phyloP scores from a whole-genome alignment of 306 rosid genomes.

The Medicago lupulina region DNA sequence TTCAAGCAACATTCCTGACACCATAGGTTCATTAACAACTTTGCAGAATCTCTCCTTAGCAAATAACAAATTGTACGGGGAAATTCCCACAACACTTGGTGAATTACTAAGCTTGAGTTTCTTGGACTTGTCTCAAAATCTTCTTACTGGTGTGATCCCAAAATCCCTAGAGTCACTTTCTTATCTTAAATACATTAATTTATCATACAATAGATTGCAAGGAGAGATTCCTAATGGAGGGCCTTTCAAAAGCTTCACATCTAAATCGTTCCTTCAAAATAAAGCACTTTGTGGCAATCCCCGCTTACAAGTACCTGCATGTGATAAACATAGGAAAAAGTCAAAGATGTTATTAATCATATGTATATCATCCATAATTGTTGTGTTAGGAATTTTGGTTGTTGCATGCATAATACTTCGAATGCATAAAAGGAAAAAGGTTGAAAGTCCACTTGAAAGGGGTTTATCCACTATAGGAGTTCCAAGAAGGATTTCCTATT shows the following conservation, averaged over 20 bases:
- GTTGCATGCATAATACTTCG: too few species aligned
- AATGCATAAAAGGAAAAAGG: too few species aligned
- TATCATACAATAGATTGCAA: conserved; percentile 41
- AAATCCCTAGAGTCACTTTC: conserved; percentile 45
- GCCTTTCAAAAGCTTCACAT: conserved; percentile 41
- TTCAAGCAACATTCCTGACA: conserved; percentile 40
- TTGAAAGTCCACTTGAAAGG: too few species aligned
- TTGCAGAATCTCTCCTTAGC: conserved; percentile 40
- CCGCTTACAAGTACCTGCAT: conserved; percentile 38
- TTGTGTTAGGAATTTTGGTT: too few species aligned
- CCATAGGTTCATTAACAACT: conserved; percentile 16
- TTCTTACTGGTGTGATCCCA: conserved; percentile 42
- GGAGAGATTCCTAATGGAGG: conserved; percentile 49
- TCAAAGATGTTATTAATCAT: not conserved
- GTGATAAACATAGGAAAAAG: conserved; percentile 25
- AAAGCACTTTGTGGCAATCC: conserved; percentile 46
- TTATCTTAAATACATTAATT: conserved; percentile 35
- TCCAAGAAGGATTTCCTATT: too few species aligned
- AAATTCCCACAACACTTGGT: conserved; percentile 43
- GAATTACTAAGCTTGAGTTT: conserved; percentile 31
- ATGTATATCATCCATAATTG: too few species aligned
- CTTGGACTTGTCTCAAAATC: conserved; percentile 42
- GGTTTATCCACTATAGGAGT: too few species aligned
- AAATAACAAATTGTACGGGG: conserved; percentile 41
- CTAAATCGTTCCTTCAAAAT: conserved; percentile 43